These are phyloP conservation scores for Pseudopyrenochaeta lycopersici DNA, from an alignment of 2,329 filamentous ascomycete species.

Conservation along the genomic window DNA sequence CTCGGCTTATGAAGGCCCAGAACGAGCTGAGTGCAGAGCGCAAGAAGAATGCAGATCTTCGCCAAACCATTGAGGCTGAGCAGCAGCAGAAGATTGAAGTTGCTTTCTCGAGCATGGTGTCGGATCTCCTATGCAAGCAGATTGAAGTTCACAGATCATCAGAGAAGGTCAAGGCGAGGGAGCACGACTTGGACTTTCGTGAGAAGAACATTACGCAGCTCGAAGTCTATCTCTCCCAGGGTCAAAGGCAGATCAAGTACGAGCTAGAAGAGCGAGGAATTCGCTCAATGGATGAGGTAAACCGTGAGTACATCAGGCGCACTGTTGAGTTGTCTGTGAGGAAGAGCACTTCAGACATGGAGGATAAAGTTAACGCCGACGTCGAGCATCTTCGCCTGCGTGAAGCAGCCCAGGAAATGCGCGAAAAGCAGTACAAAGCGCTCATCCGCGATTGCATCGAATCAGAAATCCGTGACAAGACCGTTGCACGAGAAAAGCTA, in stretches of 20 bases:
- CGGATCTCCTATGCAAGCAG: slow-evolving; percentile 25
- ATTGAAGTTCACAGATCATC: slow-evolving; percentile 13
- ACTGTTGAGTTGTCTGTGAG: slow-evolving; percentile 13
- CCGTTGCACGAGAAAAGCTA: slow-evolving; percentile 1
- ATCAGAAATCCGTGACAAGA: slow-evolving; percentile 4
- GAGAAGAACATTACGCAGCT: slow-evolving; percentile 20
- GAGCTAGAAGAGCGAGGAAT: slow-evolving; percentile 16
- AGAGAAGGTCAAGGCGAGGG: slow-evolving; percentile 11
- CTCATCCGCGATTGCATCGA: slow-evolving; percentile 13
- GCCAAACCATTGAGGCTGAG: slow-evolving; percentile 13
- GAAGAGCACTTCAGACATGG: slow-evolving; percentile 1
- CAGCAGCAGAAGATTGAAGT: slow-evolving; percentile 11
- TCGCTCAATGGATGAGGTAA: slow-evolving; percentile 11
- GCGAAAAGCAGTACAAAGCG: slow-evolving; percentile 28
- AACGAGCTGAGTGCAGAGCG: slow-evolving; percentile 26
- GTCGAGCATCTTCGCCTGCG: slow-evolving; percentile 16
- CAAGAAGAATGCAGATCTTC: slow-evolving; percentile 12
- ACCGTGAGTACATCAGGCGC: slow-evolving; percentile 9
- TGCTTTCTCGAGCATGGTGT: slow-evolving; percentile 15
- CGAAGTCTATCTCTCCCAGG: slow-evolving; percentile 28
- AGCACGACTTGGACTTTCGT: slow-evolving; percentile 18
- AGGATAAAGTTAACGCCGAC: slow-evolving; percentile 12
- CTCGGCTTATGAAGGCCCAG: slow-evolving; percentile 20
- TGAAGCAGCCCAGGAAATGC: slow-evolving; percentile 22
- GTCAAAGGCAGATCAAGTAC: slow-evolving; percentile 29